Evolutionary conservation across 139 green algal species (phyloP).

Genomic region (Nannochloris sp.): DNA sequence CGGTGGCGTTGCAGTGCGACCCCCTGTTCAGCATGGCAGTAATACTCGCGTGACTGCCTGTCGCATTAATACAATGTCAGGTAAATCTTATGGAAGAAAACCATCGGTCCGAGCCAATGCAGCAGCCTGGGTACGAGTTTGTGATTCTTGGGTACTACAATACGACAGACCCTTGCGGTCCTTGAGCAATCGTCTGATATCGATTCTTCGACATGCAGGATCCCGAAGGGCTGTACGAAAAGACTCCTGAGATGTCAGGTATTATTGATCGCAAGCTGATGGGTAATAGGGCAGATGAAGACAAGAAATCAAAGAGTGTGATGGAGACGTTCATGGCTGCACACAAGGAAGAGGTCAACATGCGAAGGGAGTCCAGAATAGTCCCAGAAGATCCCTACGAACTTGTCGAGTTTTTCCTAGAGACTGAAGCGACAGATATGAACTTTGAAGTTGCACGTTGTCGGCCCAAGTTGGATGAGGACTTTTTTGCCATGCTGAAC

Average conservation of each 20-base stretch:
- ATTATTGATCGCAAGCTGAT: conserved; percentile 53
- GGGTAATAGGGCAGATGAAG: conserved; percentile 33
- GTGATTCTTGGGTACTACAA: neutral
- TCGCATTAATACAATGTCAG: too few species aligned
- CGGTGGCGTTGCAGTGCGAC: too few species aligned
- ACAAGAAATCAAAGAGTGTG: conserved; percentile 48
- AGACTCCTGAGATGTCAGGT: conserved; percentile 17
- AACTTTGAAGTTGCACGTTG: conserved; percentile 75
- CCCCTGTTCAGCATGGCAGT: too few species aligned
- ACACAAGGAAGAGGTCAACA: conserved; percentile 22
- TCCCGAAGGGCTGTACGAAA: conserved; percentile 41
- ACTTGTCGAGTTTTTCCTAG: conserved; percentile 76
- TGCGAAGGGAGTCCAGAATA: conserved; percentile 23
- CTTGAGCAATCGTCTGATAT: too few species aligned
- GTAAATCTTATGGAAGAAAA: neutral
- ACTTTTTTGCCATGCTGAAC: conserved; percentile 44
- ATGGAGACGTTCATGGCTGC: conserved; percentile 14
- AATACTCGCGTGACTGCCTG: too few species aligned
- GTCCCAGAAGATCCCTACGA: conserved; percentile 32
- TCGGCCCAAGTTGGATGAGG: conserved; percentile 31
- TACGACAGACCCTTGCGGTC: neutral
- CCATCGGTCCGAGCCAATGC: neutral
- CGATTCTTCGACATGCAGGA: conserved; percentile 14
- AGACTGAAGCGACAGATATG: conserved; percentile 78
- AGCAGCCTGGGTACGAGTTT: neutral